Conservation (phyloP, 805 yeast genomes). For the Nakazawaea ernobii region DNA sequence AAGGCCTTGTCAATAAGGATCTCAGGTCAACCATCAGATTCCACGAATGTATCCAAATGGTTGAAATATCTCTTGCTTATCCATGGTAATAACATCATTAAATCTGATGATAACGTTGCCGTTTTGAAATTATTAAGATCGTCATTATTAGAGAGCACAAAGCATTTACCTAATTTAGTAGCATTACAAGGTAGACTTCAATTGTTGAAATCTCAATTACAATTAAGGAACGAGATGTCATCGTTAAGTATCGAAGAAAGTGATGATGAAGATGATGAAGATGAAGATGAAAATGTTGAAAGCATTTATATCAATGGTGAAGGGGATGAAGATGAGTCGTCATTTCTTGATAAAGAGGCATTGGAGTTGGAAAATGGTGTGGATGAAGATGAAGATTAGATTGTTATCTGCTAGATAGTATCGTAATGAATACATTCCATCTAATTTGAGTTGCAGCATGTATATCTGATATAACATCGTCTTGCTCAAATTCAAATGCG, state of each 20-base stretch:
- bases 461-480: too few relatives aligned
- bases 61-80: constrained; percentile 71
- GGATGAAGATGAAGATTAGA: constrained; percentile 21
- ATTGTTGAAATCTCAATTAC: constrained; percentile 69
- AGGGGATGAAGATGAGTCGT: constrained; percentile 35
- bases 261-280: constrained; percentile 25
- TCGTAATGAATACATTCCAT: too few relatives aligned
- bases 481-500: too few relatives aligned
- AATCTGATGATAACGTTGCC: constrained; percentile 45
- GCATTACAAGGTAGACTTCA: constrained; percentile 84
- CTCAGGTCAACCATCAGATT: constrained; percentile 48
- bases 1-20: constrained; percentile 40
- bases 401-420: too few relatives aligned
- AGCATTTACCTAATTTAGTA: constrained; percentile 58
- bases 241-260: constrained; percentile 29
- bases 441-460: too few relatives aligned
- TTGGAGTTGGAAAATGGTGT: constrained; percentile 25
- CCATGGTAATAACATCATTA: constrained; percentile 60
- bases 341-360: constrained; percentile 23
- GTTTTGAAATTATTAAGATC: constrained; percentile 53
- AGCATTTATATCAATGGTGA: constrained; percentile 34
- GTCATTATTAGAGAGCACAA: constrained; percentile 49
- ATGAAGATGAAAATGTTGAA: constrained; percentile 29
- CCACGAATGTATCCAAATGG: constrained; percentile 55
- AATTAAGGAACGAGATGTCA: constrained; percentile 52